Base-by-base conservation (phyloP, 2,329 filamentous ascomycete species). In the Pseudogymnoascus sp. region DNA sequence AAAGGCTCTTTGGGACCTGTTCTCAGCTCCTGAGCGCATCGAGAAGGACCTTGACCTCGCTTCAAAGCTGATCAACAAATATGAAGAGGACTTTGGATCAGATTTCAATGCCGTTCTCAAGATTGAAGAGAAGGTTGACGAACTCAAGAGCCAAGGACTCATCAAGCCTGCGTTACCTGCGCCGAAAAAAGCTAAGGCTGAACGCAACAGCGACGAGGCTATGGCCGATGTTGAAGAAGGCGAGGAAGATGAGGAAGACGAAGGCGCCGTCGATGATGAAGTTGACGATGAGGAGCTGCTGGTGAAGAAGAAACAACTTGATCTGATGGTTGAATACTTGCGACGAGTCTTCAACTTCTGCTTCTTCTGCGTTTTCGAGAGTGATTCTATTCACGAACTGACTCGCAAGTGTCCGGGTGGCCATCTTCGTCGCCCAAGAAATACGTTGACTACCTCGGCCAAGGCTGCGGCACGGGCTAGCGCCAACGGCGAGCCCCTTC, bases 301-400 rank as follows among this genome's bases (percentile, higher is more conserved):
- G 62, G 84, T 88, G 42, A 95, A 96, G 81, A 97, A 97, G 84
- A 97, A 99, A 81, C 93, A 95, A 72, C 85, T 99, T 60, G 95
- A 99, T 76, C 81, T 99, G 37, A 83, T 96, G 75, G 95, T 97
- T 62, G 95, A 99, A 77, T 99, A 99, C 74, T 83, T 99, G 65
- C 91, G 95, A 61, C 88, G 95, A 14, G 95, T 99, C 61, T 96
- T 96, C 82, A 97, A 95, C 77, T 97, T 99, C 78, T 99, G 95
- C 79, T 97, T 99, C 81, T 99, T 97, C 80, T 99, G 95, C 75
- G 96, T 99, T 4, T 97, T 99, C 69, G 95, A 99, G 77, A 95
- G 92, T 72, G 95, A 99, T 75, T 97, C 93, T 0, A 88, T 97
- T 21, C 95, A 99, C 72, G 95, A 99, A 77, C 81, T 99, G 68